A percentile compares a stretch with the other conserved stretches of the same genome.
Conservation (phyloP, 2,329 filamentous ascomycete genomes). For the Cladophialophora yegresii region DNA sequence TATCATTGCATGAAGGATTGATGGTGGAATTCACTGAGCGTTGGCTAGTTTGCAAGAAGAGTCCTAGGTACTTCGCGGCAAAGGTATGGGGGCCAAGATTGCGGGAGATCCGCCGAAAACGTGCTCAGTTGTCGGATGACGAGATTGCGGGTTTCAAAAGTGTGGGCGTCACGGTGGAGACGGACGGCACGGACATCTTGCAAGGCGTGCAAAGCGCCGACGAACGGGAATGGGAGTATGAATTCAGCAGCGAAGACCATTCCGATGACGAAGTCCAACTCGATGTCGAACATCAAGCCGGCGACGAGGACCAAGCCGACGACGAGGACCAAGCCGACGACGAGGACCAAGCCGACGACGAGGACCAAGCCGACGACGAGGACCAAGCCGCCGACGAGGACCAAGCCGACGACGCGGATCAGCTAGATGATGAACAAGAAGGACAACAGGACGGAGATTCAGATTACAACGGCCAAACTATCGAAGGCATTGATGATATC, state of each 20-base stretch:
- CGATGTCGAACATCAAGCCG: neutral
- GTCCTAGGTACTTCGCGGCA: neutral
- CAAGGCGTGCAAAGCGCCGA: neutral
- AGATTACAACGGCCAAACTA: neutral
- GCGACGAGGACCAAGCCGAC: too few species aligned
- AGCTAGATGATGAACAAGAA: neutral
- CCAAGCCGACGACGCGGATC: neutral
- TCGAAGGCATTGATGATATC: slow-evolving; percentile 2
- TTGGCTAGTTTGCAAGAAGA: neutral
- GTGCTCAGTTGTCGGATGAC: neutral
- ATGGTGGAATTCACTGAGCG: slow-evolving; percentile 3
- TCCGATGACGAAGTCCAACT: neutral
- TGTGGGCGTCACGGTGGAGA: neutral
- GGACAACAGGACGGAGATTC: neutral
- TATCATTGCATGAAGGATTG: slow-evolving; percentile 6
- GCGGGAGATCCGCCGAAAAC: neutral
- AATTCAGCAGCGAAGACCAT: too few species aligned
- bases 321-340: too few species aligned
- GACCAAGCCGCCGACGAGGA: too few species aligned
- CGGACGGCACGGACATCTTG: neutral
- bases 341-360: too few species aligned
- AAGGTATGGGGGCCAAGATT: slow-evolving; percentile 9
- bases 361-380: too few species aligned
- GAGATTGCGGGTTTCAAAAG: neutral
- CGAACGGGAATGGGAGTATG: too few species aligned